A percentile compares a stretch with the other conserved stretches of the same genome.
Evolutionary conservation across 164 flowering plant genomes (phyloP).

Genomic region (Piper longum): DNA sequence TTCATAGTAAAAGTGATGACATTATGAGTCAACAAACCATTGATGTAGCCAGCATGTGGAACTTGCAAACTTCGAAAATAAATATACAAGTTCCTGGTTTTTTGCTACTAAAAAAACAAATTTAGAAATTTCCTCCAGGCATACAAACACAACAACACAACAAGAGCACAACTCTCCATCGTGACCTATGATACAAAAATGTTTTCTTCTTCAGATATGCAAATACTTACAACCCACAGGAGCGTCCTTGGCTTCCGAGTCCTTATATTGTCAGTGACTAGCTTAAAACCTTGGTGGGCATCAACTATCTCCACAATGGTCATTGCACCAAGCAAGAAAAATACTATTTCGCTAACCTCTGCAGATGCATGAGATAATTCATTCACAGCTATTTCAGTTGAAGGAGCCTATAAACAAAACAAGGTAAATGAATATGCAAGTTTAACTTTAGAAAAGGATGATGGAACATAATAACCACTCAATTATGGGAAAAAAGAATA

Average conservation of each 20-base stretch:
- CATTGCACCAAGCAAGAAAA: slow-evolving; percentile 99
- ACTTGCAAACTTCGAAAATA: too few relatives aligned
- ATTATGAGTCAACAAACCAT: too few relatives aligned
- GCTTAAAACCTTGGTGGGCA: slow-evolving; percentile 98
- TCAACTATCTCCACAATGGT: slow-evolving; percentile 96
- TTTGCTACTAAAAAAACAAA: not conserved
- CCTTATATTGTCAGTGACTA: slow-evolving; percentile 91
- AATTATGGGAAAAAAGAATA: too few relatives aligned
- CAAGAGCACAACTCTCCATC: not conserved
- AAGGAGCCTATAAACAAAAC: slow-evolving; percentile 61
- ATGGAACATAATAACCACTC: not conserved
- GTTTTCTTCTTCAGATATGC: not conserved
- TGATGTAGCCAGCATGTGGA: too few relatives aligned
- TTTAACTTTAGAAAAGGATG: not conserved
- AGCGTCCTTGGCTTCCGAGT: slow-evolving; percentile 84
- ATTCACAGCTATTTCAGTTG: slow-evolving; percentile 73
- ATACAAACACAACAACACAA: not conserved
- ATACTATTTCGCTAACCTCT: slow-evolving; percentile 95
- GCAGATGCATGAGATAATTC: slow-evolving; percentile 81
- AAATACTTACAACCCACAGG: slow-evolving; percentile 88
- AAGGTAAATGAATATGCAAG: not conserved
- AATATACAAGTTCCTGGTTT: not conserved
- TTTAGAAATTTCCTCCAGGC: not conserved
- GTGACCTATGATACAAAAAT: not conserved
- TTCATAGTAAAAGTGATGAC: too few relatives aligned